Evolutionary conservation across 2,329 filamentous ascomycete species (phyloP), one percentile per base, ranked within the genome.

Genomic region (Macrophomina pseudophaseolina): DNA sequence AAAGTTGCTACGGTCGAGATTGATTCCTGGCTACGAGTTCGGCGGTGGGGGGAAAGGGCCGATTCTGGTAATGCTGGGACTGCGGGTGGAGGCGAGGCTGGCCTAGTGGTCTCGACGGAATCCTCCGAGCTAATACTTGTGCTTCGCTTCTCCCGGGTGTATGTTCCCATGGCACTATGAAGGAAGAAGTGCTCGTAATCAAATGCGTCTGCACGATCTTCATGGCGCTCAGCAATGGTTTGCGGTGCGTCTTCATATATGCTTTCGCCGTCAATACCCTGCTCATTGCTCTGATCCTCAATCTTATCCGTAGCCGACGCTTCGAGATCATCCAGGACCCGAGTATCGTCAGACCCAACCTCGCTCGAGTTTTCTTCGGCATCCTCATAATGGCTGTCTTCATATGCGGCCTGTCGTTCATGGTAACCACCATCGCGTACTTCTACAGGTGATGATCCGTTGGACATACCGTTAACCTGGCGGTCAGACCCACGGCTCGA

Each of bases 121-220:
- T 79, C 82, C 49, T 76, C 77, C 1, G 83, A 84, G 71, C 80
- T 84, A 67, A 81, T 84, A 72, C 88, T 90, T 59, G 80, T 82
- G 70, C 87, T 87, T 67, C 85, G 78, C n/a, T 81, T 79, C 68
- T 82, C 81, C 67, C 84, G 82, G 70, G 86, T 88, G 74, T 93
- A 89, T 2, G 86, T 93, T 5, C 93, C 93, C 86, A 97, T 90
- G 11, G 93, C 93, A 71, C 92, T 97, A 77, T 97, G 93, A 14
- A 97, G 84, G 77, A 97, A 97, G 80, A 97, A 97, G 75, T 97
- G 90, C 77, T 97, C 92, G 69, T 98, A 98, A 76, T 98, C 94
- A 74, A 98, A 98, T 1, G 94, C 94, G 77, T 98, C 94, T 71
- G 94, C 90, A 23, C 94, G 91, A 76, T 97, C 93, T 80, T 98